These are phyloP conservation scores for Globisporangium mamillatum DNA, from an alignment of 352 stramenopile genomes.

Conservation along the genomic window DNA sequence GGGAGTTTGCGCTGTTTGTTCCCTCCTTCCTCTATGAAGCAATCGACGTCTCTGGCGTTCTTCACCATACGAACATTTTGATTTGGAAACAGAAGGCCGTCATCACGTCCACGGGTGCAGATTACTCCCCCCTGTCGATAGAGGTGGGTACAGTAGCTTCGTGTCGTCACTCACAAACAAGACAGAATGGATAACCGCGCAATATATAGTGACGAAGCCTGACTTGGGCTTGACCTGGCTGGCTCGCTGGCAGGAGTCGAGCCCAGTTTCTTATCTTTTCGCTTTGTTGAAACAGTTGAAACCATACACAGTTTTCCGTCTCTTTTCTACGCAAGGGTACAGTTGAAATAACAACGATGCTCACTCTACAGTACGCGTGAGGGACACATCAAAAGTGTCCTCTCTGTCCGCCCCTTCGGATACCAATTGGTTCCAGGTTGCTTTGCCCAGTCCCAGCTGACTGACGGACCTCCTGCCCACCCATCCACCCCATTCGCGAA, in stretches of 20 bases:
- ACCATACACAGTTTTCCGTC: neutral
- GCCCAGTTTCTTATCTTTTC: neutral
- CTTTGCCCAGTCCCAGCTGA: neutral
- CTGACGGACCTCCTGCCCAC: neutral
- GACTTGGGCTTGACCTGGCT: too few species aligned
- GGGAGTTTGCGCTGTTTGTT: neutral
- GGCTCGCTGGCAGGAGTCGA: too few species aligned
- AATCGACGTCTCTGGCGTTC: neutral
- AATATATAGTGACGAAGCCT: neutral
- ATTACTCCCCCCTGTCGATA: neutral
- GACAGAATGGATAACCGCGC: too few species aligned
- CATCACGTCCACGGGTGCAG: neutral
- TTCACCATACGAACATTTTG: neutral
- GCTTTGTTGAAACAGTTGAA: neutral
- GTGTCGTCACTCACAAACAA: too few species aligned
- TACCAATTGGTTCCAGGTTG: neutral
- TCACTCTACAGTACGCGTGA: neutral
- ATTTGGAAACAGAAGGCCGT: neutral
- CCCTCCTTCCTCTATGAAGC: neutral
- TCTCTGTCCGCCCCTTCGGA: neutral
- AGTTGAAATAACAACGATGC: neutral
- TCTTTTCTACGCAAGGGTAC: neutral
- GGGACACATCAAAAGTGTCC: neutral
- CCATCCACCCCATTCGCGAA: neutral
- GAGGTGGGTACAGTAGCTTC: neutral